Evolutionary conservation across 495 filamentous ascomycete species (phyloP).

Genomic region (Daldinia childiae): DNA sequence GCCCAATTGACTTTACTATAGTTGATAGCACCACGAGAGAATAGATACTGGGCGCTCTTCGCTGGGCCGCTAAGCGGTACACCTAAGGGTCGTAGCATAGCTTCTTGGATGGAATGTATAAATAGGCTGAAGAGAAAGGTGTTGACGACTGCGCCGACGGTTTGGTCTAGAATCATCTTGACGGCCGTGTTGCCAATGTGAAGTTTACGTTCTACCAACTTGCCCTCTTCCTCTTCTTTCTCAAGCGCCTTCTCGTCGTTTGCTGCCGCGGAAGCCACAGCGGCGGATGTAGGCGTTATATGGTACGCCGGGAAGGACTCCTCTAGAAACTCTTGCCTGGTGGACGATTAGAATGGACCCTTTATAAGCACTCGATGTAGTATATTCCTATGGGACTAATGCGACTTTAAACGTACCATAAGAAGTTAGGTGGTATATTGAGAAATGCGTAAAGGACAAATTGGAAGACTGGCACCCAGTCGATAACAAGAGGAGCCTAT

Average conservation of each 20-base stretch:
- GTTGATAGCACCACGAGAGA: conserved; percentile 42
- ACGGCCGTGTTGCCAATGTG: conserved; percentile 75
- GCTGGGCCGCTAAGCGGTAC: conserved; percentile 39
- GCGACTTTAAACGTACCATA: conserved; percentile 70
- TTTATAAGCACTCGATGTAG: conserved; percentile 19
- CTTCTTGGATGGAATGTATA: conserved; percentile 52
- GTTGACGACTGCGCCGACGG: conserved; percentile 77
- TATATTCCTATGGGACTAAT: not conserved
- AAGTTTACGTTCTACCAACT: conserved; percentile 61
- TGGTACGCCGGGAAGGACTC: conserved; percentile 57
- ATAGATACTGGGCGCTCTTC: conserved; percentile 31
- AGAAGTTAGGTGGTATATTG: conserved; percentile 84
- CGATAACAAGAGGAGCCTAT: conserved; percentile 64
- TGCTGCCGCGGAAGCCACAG: conserved; percentile 51
- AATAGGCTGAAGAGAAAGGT: conserved; percentile 73
- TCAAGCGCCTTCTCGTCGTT: conserved; percentile 56
- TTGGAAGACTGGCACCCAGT: conserved; percentile 73
- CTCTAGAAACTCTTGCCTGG: conserved; percentile 63
- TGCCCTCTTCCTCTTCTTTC: conserved; percentile 50
- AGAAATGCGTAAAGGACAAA: conserved; percentile 80
- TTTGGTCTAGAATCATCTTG: conserved; percentile 88
- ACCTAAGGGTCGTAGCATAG: conserved; percentile 46
- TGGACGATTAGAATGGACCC: conserved; percentile 11
- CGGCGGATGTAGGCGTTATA: conserved; percentile 48
- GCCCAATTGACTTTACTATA: conserved; percentile 49